phyloP scores from a whole-genome alignment of 306 rosid species.

The Rosa rugosa region DNA sequence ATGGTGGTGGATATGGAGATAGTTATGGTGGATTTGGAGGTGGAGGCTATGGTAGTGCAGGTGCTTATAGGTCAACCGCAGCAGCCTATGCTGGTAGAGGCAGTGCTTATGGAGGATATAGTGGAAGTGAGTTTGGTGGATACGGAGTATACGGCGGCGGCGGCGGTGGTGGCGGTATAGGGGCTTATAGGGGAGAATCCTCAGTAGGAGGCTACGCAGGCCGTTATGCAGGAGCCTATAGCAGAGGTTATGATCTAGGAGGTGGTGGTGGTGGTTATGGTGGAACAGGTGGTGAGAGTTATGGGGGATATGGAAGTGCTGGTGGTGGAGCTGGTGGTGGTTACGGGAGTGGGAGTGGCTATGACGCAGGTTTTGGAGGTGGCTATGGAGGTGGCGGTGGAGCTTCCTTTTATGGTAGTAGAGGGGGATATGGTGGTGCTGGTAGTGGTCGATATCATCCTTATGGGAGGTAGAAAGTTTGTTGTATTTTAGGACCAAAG shows the following conservation, averaged over 20 bases:
- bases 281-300: conserved; percentile 64
- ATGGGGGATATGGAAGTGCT: conserved; percentile 68
- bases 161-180: conserved; percentile 57
- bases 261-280: conserved; percentile 70
- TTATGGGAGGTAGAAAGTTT: conserved; percentile 68
- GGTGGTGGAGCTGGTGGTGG: conserved; percentile 57
- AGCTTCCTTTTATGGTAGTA: conserved; percentile 77
- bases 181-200: conserved; percentile 79
- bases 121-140: conserved; percentile 85
- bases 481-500: conserved; percentile 37
- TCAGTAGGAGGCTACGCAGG: conserved; percentile 62
- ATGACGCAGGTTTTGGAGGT: conserved; percentile 61
- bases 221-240: conserved; percentile 81
- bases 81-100: conserved; percentile 61
- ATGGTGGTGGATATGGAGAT: conserved; percentile 71
- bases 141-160: conserved; percentile 67
- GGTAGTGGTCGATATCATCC: conserved; percentile 89
- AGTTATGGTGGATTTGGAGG: conserved; percentile 76
- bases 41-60: conserved; percentile 54
- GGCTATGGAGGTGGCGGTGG: conserved; percentile 77
- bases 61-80: conserved; percentile 64
- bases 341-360: conserved; percentile 63
- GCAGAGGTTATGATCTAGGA: conserved; percentile 80
- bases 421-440: conserved; percentile 83
- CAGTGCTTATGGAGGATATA: conserved; percentile 53